phyloP scores from a whole-genome alignment of 768 basidiomycete species.

The Punctularia strigosozonata region DNA sequence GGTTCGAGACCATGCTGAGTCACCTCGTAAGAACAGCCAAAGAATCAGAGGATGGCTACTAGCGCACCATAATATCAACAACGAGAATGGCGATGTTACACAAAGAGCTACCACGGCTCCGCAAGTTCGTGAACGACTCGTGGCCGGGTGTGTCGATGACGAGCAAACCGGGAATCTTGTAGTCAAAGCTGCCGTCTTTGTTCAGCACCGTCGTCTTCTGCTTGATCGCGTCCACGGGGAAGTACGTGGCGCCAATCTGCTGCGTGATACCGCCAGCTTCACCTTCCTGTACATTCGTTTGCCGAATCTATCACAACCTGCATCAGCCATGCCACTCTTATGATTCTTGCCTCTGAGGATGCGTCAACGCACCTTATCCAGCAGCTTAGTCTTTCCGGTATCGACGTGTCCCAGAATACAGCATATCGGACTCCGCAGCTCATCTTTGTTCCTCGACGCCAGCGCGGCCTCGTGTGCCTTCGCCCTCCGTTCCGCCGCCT shows the following conservation, averaged over 20 bases:
- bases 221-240: slow-evolving; percentile 91
- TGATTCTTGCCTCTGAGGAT: neutral
- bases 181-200: slow-evolving; percentile 77
- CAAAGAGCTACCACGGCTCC: slow-evolving; percentile 88
- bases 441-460: slow-evolving; percentile 77
- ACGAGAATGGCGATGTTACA: slow-evolving; percentile 99
- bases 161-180: slow-evolving; percentile 93
- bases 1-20: slow-evolving; percentile 88
- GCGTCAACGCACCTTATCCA: slow-evolving; percentile 69
- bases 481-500: slow-evolving; percentile 69
- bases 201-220: slow-evolving; percentile 92
- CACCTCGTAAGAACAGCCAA: neutral
- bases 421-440: slow-evolving; percentile 93
- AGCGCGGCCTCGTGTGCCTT: slow-evolving; percentile 79
- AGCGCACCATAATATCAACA: slow-evolving; percentile 85
- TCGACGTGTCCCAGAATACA: slow-evolving; percentile 99
- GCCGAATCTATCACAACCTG: slow-evolving; percentile 69
- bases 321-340: neutral
- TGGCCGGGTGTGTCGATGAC: slow-evolving; percentile 98
- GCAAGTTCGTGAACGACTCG: slow-evolving; percentile 97
- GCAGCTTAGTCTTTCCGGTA: slow-evolving; percentile 94
- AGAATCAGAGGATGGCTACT: slow-evolving; percentile 10
- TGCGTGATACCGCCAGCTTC: slow-evolving; percentile 99
- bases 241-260: slow-evolving; percentile 99
- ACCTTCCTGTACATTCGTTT: slow-evolving; percentile 98